Conservation (phyloP, 2,329 filamentous ascomycete genomes). For the Trichoderma arundinaceum region DNA sequence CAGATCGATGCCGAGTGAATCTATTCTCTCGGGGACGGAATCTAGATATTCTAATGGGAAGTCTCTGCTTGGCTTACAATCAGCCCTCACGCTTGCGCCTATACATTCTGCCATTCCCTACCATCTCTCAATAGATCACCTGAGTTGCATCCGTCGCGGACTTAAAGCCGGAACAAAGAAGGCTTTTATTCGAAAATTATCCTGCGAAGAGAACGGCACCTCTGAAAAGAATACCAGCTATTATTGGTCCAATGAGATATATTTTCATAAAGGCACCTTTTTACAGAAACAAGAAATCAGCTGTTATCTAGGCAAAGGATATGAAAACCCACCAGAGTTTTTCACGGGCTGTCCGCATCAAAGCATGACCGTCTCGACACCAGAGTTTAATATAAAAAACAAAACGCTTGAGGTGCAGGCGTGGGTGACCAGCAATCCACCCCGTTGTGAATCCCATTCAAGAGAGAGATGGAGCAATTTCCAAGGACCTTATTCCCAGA, state of each 20-base stretch:
- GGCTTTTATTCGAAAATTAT: conserved; percentile 5
- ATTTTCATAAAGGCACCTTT: not conserved
- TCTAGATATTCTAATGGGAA: not conserved
- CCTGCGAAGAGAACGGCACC: not conserved
- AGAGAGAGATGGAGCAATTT: conserved; percentile 13
- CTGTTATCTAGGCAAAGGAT: not conserved
- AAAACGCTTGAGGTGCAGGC: conserved; percentile 12
- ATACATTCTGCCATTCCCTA: conserved; percentile 1
- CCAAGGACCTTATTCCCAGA: not conserved
- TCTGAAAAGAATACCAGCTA: not conserved
- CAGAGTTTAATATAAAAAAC: not conserved
- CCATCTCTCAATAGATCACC: conserved; percentile 12
- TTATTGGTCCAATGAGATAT: conserved; percentile 23
- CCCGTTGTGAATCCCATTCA: conserved; percentile 1
- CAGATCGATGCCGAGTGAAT: not conserved
- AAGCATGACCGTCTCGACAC: conserved; percentile 6
- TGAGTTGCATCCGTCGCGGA: not conserved
- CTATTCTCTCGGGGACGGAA: not conserved
- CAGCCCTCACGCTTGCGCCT: conserved; percentile 9
- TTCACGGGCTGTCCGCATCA: conserved; percentile 22
- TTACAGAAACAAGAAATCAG: conserved; percentile 16
- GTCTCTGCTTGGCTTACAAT: not conserved
- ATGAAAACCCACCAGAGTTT: not conserved
- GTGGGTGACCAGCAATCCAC: not conserved
- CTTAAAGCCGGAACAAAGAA: not conserved